Percentiles rank a stretch among this genome's conserved stretches.
Evolutionary conservation across 805 yeast genomes (phyloP).

Genomic region (Saturnispora diversa): DNA sequence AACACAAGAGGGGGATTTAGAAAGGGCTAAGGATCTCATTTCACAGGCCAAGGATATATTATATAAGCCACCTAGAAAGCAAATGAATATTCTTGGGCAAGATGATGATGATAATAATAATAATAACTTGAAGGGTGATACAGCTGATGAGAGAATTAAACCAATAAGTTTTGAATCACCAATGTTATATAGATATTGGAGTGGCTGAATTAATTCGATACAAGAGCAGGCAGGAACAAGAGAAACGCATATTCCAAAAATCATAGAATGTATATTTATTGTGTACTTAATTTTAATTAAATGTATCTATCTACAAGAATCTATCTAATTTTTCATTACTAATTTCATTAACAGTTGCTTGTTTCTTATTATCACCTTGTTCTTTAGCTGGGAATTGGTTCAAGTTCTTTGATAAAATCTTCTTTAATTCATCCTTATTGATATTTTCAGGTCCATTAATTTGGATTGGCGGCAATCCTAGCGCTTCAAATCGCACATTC

Average conservation of each 20-base stretch:
- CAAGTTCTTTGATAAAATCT: too few relatives aligned
- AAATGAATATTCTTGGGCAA: constrained; percentile 27
- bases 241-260: too few relatives aligned
- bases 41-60: constrained; percentile 25
- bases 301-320: constrained; percentile 12
- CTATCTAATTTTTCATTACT: constrained; percentile 14
- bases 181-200: constrained; percentile 58
- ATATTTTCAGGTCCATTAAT: constrained; percentile 18
- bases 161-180: constrained; percentile 58
- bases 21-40: constrained; percentile 20
- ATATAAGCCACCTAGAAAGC: constrained; percentile 28
- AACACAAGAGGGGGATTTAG: constrained; percentile 10
- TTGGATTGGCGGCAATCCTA: constrained; percentile 20
- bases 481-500: constrained; percentile 33
- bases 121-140: constrained; percentile 23
- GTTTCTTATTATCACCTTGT: constrained; percentile 4
- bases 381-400: too few relatives aligned
- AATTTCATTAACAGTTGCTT: constrained; percentile 1
- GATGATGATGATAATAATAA: constrained; percentile 19
- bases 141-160: constrained; percentile 28
- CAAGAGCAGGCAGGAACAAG: too few relatives aligned
- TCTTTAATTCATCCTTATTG: constrained; percentile 11
- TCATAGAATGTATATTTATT: neutral
- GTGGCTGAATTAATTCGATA: too few relatives aligned
- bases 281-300: constrained; percentile 2